A percentile compares a stretch with the other conserved stretches of the same genome.
Conservation (phyloP, 2,329 filamentous ascomycete genomes). For the Emericellopsis atlantica region DNA sequence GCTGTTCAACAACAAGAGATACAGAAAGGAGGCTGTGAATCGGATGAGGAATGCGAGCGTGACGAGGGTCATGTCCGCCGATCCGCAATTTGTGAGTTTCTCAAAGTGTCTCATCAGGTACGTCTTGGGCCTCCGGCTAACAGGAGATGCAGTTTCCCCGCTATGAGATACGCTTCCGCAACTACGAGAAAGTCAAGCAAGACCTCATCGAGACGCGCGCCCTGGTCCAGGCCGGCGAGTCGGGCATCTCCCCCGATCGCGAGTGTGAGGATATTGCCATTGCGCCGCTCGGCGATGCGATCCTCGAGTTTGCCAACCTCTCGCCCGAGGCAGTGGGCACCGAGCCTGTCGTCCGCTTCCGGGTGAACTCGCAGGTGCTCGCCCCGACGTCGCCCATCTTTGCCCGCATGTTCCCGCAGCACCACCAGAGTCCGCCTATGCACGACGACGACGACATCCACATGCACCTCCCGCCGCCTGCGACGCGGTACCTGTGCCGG, state of each 20-base stretch:
- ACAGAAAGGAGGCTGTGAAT: slow-evolving; percentile 27
- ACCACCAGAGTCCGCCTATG: slow-evolving; percentile 13
- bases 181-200: slow-evolving; percentile 29
- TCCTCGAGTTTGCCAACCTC: slow-evolving; percentile 38
- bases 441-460: slow-evolving; percentile 24
- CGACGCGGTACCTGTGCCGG: slow-evolving; percentile 21
- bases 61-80: slow-evolving; percentile 26
- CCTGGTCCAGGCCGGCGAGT: slow-evolving; percentile 26
- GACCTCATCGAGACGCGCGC: slow-evolving; percentile 25
- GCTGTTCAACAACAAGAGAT: slow-evolving; percentile 26
- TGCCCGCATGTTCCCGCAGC: slow-evolving; percentile 28
- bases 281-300: slow-evolving; percentile 29
- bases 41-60: slow-evolving; percentile 33
- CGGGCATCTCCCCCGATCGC: slow-evolving; percentile 24
- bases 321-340: slow-evolving; percentile 13
- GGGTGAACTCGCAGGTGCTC: slow-evolving; percentile 36
- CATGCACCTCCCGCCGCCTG: slow-evolving; percentile 21
- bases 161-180: slow-evolving; percentile 33
- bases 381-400: slow-evolving; percentile 40
- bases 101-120: not conserved
- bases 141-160: slow-evolving; percentile 19
- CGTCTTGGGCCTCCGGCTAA: slow-evolving; percentile 3
- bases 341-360: slow-evolving; percentile 31
- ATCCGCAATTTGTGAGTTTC: slow-evolving; percentile 26
- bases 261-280: slow-evolving; percentile 28